Evolutionary conservation across 2,329 filamentous ascomycete species (phyloP).

Genomic region (Bisporella sp.): DNA sequence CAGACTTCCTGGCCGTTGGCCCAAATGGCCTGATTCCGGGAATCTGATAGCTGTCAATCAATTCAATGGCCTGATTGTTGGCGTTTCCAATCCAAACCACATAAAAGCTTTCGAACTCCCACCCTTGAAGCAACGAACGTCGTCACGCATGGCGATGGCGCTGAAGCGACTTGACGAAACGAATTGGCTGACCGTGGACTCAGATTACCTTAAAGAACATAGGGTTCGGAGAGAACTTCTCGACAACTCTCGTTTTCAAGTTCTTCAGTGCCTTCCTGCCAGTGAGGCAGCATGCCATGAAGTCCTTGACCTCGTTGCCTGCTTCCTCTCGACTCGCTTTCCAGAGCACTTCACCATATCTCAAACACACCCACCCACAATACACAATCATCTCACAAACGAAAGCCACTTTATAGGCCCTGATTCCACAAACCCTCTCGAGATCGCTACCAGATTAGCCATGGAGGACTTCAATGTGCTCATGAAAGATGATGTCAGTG

Average conservation of each 20-base stretch:
- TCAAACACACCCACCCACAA: slow-evolving; percentile 23
- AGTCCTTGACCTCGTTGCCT: slow-evolving; percentile 36
- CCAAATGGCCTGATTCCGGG: no score
- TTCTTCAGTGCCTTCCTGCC: slow-evolving; percentile 37
- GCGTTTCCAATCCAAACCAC: no score
- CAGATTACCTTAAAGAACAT: slow-evolving; percentile 37
- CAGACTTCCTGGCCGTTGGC: no score
- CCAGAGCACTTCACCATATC: slow-evolving; percentile 34
- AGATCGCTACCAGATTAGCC: slow-evolving; percentile 40
- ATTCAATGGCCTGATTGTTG: no score
- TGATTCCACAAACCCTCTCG: slow-evolving; percentile 36
- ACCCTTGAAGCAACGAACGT: no score
- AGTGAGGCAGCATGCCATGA: slow-evolving; percentile 39
- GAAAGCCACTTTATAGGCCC: slow-evolving; percentile 35
- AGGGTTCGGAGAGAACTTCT: slow-evolving; percentile 35
- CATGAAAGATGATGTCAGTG: slow-evolving; percentile 35
- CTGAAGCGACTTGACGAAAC: slow-evolving; percentile 27
- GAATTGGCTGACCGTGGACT: slow-evolving; percentile 43
- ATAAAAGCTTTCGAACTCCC: no score
- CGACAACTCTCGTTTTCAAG: slow-evolving; percentile 29
- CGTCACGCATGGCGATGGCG: no score
- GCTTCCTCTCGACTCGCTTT: slow-evolving; percentile 37
- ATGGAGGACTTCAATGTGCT: slow-evolving; percentile 46
- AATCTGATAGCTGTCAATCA: no score
- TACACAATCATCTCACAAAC: slow-evolving; percentile 34